A percentile compares a stretch with the other conserved stretches of the same genome.
Evolutionary conservation across 1,139 yeast species (phyloP).

Genomic region (Debaryomycetaceae sp.): DNA sequence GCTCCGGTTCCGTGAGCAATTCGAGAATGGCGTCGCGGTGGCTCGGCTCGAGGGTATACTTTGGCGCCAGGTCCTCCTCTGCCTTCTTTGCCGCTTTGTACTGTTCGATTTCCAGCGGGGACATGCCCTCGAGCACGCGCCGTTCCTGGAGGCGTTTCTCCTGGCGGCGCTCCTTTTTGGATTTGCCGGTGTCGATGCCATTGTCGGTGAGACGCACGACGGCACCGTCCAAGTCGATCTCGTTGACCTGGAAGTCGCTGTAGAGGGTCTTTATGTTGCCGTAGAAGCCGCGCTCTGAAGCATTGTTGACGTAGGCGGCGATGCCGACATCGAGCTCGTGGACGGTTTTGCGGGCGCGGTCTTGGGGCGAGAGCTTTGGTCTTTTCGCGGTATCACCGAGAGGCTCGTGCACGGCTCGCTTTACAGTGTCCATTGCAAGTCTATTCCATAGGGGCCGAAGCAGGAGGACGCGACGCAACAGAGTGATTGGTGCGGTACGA

Average conservation of each 20-base stretch:
- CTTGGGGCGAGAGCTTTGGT: slow-evolving; percentile 4
- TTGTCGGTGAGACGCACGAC: slow-evolving; percentile 70
- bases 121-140: slow-evolving; percentile 23
- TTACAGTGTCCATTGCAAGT: no score
- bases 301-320: slow-evolving; percentile 46
- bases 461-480: no score
- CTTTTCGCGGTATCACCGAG: slow-evolving; percentile 5
- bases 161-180: slow-evolving; percentile 39
- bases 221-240: slow-evolving; percentile 54
- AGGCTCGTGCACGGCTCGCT: slow-evolving; percentile 5
- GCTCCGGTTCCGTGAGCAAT: slow-evolving; percentile 49
- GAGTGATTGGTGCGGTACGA: no score
- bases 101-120: slow-evolving; percentile 24
- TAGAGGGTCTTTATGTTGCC: slow-evolving; percentile 83
- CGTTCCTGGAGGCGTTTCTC: slow-evolving; percentile 35
- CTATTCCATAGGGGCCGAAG: no score
- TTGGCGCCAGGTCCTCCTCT: slow-evolving; percentile 19
- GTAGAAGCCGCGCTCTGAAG: slow-evolving; percentile 46
- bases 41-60: slow-evolving; percentile 35
- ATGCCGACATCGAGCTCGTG: slow-evolving; percentile 79
- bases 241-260: slow-evolving; percentile 92
- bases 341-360: slow-evolving; percentile 13
- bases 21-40: slow-evolving; percentile 37
- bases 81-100: slow-evolving; percentile 18
- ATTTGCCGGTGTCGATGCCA: slow-evolving; percentile 47